phyloP scores from a whole-genome alignment of 106 monocot species.

The Dioscorea alata region DNA sequence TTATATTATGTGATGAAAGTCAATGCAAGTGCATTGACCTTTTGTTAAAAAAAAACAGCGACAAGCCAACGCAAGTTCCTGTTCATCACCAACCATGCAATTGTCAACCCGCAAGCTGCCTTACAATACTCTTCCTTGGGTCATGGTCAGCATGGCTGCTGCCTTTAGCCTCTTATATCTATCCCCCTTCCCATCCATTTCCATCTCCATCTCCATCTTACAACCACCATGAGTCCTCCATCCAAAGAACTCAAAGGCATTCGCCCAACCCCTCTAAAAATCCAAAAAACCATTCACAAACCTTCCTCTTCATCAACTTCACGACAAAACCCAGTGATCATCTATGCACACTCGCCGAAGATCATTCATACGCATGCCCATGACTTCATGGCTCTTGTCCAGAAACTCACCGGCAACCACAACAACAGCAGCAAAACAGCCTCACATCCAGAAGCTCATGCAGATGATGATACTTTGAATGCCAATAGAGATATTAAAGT shows the following conservation, averaged over 20 bases:
- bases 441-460: neutral
- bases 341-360: slow-evolving; percentile 55
- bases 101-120: too few relatives aligned
- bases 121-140: neutral
- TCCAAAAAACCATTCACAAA: slow-evolving; percentile 44
- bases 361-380: slow-evolving; percentile 39
- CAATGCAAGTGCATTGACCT: too few relatives aligned
- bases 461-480: neutral
- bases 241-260: slow-evolving; percentile 1
- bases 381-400: slow-evolving; percentile 61
- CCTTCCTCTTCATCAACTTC: slow-evolving; percentile 3
- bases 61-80: too few relatives aligned
- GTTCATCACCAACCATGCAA: too few relatives aligned
- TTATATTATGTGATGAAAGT: too few relatives aligned
- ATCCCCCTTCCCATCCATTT: neutral
- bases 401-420: slow-evolving; percentile 49
- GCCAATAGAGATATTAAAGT: neutral
- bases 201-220: neutral
- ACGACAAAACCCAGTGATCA: slow-evolving; percentile 38
- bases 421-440: neutral
- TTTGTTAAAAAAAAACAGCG: too few relatives aligned
- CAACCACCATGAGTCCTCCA: slow-evolving; percentile 7
- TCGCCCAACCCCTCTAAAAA: slow-evolving; percentile 26
- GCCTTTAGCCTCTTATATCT: neutral
- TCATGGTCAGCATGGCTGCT: neutral